Percentiles rank a stretch among this genome's conserved stretches.
Conservation (phyloP, 176 grass and related monocot genomes). For the Zea luxurians region DNA sequence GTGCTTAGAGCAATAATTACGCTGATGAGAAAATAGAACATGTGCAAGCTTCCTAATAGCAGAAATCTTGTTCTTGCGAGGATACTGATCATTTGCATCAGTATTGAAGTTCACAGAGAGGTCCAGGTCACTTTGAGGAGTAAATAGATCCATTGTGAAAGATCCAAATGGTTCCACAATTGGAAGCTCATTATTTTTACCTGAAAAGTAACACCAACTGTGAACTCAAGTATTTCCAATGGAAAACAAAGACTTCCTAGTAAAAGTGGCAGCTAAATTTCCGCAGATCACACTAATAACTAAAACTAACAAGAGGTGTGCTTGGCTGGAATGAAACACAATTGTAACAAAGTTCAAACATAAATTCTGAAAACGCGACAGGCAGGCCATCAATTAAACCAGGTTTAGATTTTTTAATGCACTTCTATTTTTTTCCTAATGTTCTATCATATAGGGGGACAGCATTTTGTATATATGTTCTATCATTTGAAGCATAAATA, state of each 20-base stretch:
- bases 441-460: conserved; percentile 7
- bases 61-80: conserved; percentile 63
- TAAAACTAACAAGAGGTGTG: conserved; percentile 13
- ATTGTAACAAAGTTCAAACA: neutral
- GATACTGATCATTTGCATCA: conserved; percentile 35
- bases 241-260: conserved; percentile 4
- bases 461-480: conserved; percentile 2
- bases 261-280: conserved; percentile 25
- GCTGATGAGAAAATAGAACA: conserved; percentile 58
- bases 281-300: conserved; percentile 1
- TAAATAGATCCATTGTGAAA: conserved; percentile 96
- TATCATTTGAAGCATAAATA: conserved; percentile 8
- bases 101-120: conserved; percentile 82
- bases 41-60: conserved; percentile 63
- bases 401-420: conserved; percentile 1
- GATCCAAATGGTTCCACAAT: conserved; percentile 85
- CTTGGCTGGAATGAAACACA: conserved; percentile 4
- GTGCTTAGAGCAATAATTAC: conserved; percentile 49
- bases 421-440: neutral
- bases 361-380: neutral
- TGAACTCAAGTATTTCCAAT: conserved; percentile 20
- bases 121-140: conserved; percentile 83
- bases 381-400: neutral
- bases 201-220: conserved; percentile 46
- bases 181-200: conserved; percentile 55